Evolutionary conservation across 495 filamentous ascomycete species (phyloP).

Genomic region (Penicillium coprophilum): DNA sequence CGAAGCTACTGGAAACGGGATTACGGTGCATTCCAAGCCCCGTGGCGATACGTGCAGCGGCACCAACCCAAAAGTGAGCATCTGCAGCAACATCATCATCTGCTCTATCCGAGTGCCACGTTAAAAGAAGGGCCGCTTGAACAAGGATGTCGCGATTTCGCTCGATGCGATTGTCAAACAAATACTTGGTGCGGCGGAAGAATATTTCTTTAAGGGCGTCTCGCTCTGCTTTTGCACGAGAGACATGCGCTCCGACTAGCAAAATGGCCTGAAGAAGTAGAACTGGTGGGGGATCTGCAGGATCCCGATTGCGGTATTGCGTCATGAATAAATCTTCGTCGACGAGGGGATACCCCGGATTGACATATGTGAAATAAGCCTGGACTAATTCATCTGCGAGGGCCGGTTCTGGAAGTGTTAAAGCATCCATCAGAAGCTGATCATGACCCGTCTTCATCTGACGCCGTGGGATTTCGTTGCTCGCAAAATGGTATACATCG

Average conservation of each 20-base stretch:
- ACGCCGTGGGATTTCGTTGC: conserved; percentile 48
- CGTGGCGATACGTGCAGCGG: conserved; percentile 49
- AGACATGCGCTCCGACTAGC: conserved; percentile 47
- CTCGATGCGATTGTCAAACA: conserved; percentile 51
- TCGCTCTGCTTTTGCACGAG: conserved; percentile 41
- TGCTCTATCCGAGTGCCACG: conserved; percentile 49
- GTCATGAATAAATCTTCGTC: conserved; percentile 50
- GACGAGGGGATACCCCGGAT: conserved; percentile 46
- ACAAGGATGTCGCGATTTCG: conserved; percentile 51
- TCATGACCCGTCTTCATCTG: conserved; percentile 48
- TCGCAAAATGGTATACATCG: conserved; percentile 49
- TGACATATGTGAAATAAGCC: conserved; percentile 47
- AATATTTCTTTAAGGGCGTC: conserved; percentile 48
- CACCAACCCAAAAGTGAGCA: conserved; percentile 51
- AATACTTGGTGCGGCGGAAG: conserved; percentile 49
- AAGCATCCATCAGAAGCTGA: conserved; percentile 49
- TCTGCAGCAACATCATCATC: conserved; percentile 52
- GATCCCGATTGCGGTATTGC: conserved; percentile 49
- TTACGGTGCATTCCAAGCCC: conserved; percentile 53
- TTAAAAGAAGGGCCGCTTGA: conserved; percentile 47
- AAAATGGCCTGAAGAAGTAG: conserved; percentile 48
- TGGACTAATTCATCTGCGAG: conserved; percentile 49
- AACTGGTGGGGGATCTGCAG: conserved; percentile 45
- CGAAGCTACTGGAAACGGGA: conserved; percentile 44
- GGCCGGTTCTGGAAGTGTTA: conserved; percentile 45